Evolutionary conservation across 2,329 filamentous ascomycete genomes (phyloP), one percentile per base, ranked within the genome.

Genomic region (Fusarium sp.): DNA sequence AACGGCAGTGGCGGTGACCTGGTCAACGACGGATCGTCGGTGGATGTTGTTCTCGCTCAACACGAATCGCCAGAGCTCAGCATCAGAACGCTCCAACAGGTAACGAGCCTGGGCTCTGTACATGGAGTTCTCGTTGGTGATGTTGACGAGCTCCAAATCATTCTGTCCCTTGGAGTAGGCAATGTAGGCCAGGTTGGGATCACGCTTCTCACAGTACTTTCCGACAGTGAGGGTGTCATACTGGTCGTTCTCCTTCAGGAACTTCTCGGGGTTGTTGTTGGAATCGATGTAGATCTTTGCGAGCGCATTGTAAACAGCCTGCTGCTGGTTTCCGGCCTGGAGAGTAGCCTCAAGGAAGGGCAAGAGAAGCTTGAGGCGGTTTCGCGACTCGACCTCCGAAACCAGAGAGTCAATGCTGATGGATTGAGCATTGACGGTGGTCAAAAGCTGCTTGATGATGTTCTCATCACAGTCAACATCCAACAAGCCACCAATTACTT

Each of bases 121-220:
- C 95, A 99, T 99, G n/a, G 92, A 89, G 79, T 99, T 99, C 79
- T 99, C 96, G 70, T 98, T 99, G 72, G 95, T 98, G 72, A 99
- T 94, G 76, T 91, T 95, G 78, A 99, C 94, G 53, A 99, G 85
- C 79, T 99, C 96, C 29, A 99, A 80, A 72, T 99, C 95, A 66
- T 99, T 99, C 78, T 97, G 92, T 17, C 95, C 95, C 82, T 99
- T 99, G 70, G 88, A 86, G 77, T 97, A 99, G 61, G 93, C 91
- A 73, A 98, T 97, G 78, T 91, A 97, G 4, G 92, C 94, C 50
- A 99, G 82, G 75, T 97, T 97, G 62, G 95, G 95, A 71, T 99
- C 95, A 31, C 95, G 90, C 85, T 98, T 98, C 82, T 97, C 94
- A 75, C 94, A 99, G 82, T 99, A 99, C 79, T 97, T 97, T 75